Evolutionary conservation across 129 eudicot genomes (phyloP).

Genomic region (Tagetes erecta): DNA sequence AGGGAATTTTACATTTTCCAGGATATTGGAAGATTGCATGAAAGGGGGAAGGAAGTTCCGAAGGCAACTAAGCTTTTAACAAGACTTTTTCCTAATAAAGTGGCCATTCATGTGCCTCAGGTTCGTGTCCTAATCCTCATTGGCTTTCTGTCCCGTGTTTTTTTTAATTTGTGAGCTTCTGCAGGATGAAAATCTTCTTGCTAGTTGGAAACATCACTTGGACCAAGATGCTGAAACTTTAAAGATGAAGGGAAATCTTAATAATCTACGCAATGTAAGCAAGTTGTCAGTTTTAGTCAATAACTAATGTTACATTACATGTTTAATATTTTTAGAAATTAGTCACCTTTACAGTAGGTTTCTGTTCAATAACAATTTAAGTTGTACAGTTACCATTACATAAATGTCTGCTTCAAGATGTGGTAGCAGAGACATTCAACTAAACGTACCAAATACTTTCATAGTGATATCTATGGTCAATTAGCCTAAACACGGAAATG

Average conservation of each 20-base stretch:
- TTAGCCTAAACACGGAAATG: neutral
- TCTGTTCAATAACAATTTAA: neutral
- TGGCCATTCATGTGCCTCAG: constrained; percentile 90
- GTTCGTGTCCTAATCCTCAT: constrained; percentile 40
- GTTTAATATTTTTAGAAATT: neutral
- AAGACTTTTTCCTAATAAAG: constrained; percentile 85
- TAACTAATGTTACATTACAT: constrained; percentile 4
- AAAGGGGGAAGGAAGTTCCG: constrained; percentile 68
- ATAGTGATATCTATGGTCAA: neutral
- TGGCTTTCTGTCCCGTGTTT: neutral
- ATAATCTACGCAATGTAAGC: constrained; percentile 71
- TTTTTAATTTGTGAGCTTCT: neutral
- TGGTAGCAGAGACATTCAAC: neutral
- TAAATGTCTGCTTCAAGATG: neutral
- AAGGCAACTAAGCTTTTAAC: constrained; percentile 71
- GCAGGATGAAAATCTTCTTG: constrained; percentile 83
- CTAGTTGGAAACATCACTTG: constrained; percentile 76
- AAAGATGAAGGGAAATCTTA: constrained; percentile 64
- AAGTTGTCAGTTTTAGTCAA: constrained; percentile 3
- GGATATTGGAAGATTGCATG: constrained; percentile 86
- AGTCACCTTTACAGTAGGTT: neutral
- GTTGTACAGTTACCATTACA: neutral
- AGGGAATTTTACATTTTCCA: constrained; percentile 28
- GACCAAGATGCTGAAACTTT: constrained; percentile 82
- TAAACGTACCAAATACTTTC: neutral